phyloP scores from a whole-genome alignment of 2,329 filamentous ascomycete species.

The Penicillium sclerotigenum region DNA sequence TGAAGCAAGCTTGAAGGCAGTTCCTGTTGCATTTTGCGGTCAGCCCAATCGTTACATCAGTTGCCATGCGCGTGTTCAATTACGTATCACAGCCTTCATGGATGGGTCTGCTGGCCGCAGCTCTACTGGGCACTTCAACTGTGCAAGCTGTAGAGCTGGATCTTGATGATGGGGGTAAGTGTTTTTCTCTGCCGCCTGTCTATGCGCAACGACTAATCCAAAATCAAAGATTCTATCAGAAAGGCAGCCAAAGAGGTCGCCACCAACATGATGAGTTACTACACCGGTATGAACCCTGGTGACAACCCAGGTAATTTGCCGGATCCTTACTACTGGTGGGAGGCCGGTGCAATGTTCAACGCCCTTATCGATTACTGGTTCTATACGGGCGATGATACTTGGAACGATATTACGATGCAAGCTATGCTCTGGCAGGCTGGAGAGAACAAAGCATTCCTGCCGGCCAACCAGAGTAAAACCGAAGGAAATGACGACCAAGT shows the following conservation, averaged over 20 bases:
- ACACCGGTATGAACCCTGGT: slow-evolving; percentile 48
- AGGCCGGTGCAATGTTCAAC: slow-evolving; percentile 45
- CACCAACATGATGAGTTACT: slow-evolving; percentile 52
- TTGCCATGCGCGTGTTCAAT: slow-evolving; percentile 14
- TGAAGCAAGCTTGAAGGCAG: background rate
- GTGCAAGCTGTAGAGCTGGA: slow-evolving; percentile 18
- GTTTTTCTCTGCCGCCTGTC: background rate
- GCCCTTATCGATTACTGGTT: slow-evolving; percentile 44
- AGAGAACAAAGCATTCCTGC: slow-evolving; percentile 40
- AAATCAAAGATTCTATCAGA: slow-evolving; percentile 46
- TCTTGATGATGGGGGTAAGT: slow-evolving; percentile 15
- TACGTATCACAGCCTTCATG: slow-evolving; percentile 15
- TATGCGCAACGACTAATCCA: background rate
- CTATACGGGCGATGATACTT: slow-evolving; percentile 42
- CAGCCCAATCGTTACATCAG: background rate
- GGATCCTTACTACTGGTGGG: slow-evolving; percentile 49
- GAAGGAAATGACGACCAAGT: slow-evolving; percentile 58
- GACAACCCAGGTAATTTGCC: slow-evolving; percentile 52
- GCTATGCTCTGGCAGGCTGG: slow-evolving; percentile 41
- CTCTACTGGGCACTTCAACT: slow-evolving; percentile 15
- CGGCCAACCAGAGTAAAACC: slow-evolving; percentile 40
- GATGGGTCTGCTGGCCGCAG: slow-evolving; percentile 14
- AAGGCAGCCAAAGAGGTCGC: slow-evolving; percentile 45
- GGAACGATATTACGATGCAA: slow-evolving; percentile 38
- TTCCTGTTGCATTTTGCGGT: background rate